phyloP scores from a whole-genome alignment of 768 basidiomycete species.

The Phaffia tasmanica region DNA sequence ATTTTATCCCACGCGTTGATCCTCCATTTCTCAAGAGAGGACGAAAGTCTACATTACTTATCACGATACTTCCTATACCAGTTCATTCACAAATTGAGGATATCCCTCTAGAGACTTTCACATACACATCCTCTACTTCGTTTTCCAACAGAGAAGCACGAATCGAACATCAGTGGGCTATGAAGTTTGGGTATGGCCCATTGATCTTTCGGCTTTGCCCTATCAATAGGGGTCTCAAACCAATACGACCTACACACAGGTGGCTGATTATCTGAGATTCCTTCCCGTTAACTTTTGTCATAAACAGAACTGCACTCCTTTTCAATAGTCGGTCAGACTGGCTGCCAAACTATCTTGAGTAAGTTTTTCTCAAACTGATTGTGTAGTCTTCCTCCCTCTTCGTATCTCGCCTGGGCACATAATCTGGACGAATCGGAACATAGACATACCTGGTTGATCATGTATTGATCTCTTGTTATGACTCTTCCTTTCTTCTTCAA shows the following conservation, averaged over 20 bases:
- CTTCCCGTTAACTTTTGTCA: neutral
- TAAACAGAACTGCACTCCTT: constrained; percentile 35
- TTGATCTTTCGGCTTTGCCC: neutral
- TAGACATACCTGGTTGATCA: too few species aligned
- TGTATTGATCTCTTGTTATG: neutral
- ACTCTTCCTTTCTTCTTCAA: too few species aligned
- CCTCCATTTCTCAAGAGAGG: too few species aligned
- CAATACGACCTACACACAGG: neutral
- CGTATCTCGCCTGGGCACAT: neutral
- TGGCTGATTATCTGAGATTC: too few species aligned
- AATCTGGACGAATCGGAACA: neutral
- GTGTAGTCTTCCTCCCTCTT: neutral
- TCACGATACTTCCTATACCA: too few species aligned
- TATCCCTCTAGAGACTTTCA: too few species aligned
- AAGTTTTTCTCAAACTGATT: constrained; percentile 19
- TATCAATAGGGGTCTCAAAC: neutral
- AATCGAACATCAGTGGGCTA: neutral
- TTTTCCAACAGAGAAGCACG: too few species aligned
- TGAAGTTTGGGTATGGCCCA: constrained; percentile 29
- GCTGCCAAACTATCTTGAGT: constrained; percentile 39
- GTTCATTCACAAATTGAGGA: too few species aligned
- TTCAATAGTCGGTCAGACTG: constrained; percentile 40
- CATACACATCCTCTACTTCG: too few species aligned
- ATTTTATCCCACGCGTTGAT: too few species aligned
- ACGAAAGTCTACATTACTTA: too few species aligned